Percentiles rank a stretch among this genome's conserved stretches.
Conservation (phyloP, 2,329 filamentous ascomycete genomes). For the Penicillium expansum region DNA sequence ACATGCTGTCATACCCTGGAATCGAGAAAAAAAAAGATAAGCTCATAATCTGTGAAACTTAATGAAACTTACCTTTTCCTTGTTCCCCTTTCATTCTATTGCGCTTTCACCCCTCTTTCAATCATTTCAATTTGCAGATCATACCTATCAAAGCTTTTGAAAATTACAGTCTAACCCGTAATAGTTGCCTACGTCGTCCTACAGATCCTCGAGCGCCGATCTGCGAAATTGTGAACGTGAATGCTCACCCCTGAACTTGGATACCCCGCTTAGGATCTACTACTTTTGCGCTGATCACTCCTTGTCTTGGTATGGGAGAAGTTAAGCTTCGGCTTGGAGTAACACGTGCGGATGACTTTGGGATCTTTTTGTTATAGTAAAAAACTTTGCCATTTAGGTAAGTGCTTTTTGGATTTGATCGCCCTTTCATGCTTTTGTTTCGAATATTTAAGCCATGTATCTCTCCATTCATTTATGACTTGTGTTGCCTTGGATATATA, state of each 20-base stretch:
- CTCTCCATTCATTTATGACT: neutral
- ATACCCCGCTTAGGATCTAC: neutral
- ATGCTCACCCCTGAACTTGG: neutral
- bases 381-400: neutral
- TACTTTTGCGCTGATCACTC: neutral
- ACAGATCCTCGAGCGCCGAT: constrained; percentile 35
- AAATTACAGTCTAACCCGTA: constrained; percentile 8
- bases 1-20: neutral
- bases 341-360: neutral
- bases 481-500: neutral
- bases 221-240: constrained; percentile 9
- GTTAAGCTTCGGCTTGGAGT: neutral
- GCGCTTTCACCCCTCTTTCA: neutral
- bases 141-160: neutral
- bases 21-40: constrained; percentile 2
- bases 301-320: neutral
- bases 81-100: neutral
- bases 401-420: neutral
- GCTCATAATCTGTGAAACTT: constrained; percentile 16
- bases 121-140: neutral
- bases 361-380: neutral
- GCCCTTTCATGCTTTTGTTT: neutral
- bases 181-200: constrained; percentile 36
- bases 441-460: neutral
- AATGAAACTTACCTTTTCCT: constrained; percentile 12